Base-by-base conservation (phyloP, 2,329 filamentous ascomycete genomes). In the Trichoderma arundinaceum region DNA sequence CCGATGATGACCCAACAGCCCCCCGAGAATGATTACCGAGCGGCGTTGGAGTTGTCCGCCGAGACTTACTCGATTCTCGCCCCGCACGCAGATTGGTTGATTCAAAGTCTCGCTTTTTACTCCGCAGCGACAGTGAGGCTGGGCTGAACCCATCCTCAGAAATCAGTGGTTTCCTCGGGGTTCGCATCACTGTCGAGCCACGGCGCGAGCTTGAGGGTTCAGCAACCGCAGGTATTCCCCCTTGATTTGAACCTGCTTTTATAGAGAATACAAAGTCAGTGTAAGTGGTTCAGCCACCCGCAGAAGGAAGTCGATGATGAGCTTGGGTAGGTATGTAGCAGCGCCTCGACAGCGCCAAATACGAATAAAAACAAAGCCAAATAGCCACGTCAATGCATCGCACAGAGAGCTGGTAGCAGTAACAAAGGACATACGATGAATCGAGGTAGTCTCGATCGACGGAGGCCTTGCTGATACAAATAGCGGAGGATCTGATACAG, bases 11-110 rank as follows among this genome's bases (percentile, higher is more conserved):
- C 6, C 6, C 38, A 22, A n/a, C 7, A 44, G 15, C 22, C 7
- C 10, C 46, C 38, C n/a, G 17, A n/a, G 13, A 28, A 43, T 17
- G 44, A 13, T 38, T n/a, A 10, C 44, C 17, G 17, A 57, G 28
- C 2, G 66, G 66, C 22, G 51, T 58, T 10, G 75, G 72, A 32
- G 73, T 74, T 2, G 75, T 73, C 8, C 78, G 74, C 38, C 74
- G 75, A 22, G 77, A 76, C 68, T 81, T 81, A 64, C 60, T 66
- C 12, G 67, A 68, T 5, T 56, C 67, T 7, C 60, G 52, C 19
- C 62, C 63, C 7, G 33, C 52, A 43, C 68, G 68, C 3, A 71
- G 60, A 22, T 67, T 68, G 19, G 70, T 63, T 4, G 70, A 70
- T 35, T 69, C 67, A 38, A 68, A 66, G 15, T 72, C 68, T 35